Evolutionary conservation across 208 protist species (phyloP), one percentile per base, ranked within the genome.

Genomic region (Wallacemonas sp.): DNA sequence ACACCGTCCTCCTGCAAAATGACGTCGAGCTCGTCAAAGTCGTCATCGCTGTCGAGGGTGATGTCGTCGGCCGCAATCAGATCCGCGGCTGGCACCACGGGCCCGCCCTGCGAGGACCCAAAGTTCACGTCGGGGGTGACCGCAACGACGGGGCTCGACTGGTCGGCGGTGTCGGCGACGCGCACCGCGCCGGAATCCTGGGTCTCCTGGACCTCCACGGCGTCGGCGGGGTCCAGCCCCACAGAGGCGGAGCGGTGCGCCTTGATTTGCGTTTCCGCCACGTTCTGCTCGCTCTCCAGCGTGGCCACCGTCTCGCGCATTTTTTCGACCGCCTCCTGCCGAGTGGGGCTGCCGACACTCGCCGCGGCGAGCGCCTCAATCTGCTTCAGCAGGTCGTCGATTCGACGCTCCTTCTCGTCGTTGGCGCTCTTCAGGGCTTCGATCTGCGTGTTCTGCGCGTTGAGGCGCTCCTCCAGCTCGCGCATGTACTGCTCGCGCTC

Each of bases 401-500:
- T 93, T 22, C 65, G 72, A 14, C 38, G 28, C 61, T 93, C 87
- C 69, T 93, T 93, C 36, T 88, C 81, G 11, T 67, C 77, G 57
- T 93, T 93, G 3, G 69, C 75, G 18, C 63, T 29, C 25, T 79
- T 80, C 49, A 90, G 59, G n/a, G 67, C 63, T 20, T 82, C 74
- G 32, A 93, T 90, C 42, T 90, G 82, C 29, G 61, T 75, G 5
- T 68, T 66, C 54, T 93, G 87, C 25, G 68, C 70, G 38, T 72
- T 70, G 18, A 90, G 77, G 49, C 74, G 65, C 25, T 55, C 61
- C 62, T 93, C 79, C 16, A 93, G 77, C 44, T 85, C 70, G 1
- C 65, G 61, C 84, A 90, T 93, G 63, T 89, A 83, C 29, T 31
- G 61, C 66, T 93, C 82, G 11, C 75, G 78, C 68, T 90, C 87